Base-by-base conservation (phyloP, 345 rosid genomes). In the Sonneratia alba region DNA sequence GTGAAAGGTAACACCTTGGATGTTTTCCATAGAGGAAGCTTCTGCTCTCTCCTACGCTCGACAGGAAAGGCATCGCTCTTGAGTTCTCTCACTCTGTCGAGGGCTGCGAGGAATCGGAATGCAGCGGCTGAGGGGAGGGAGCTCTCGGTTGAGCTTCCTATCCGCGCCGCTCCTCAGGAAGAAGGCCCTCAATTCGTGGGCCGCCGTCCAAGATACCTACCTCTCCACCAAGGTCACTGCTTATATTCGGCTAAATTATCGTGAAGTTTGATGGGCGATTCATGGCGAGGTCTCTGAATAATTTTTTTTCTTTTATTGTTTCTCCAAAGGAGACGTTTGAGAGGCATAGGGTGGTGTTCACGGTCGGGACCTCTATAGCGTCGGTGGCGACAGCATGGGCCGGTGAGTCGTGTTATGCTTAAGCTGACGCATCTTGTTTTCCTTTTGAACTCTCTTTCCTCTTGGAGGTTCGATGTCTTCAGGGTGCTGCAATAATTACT, bases 321-420 rank as follows among this genome's bases (percentile, higher is more conserved):
- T 37, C 71, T 66, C 74, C 59, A 18, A 59, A 95, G 99, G 99
- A 90, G 49, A 83, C 81, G 68, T 90, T 95, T 75, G 99, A 95
- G 83, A 88, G 87, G 81, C 91, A 95, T 71, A 87, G 77, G 81
- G 92, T 90, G 72, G 92, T 95, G 34, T 90, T 95, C 74, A 89
- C 99, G 5, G 55, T 95, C 47, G 99, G 97, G 73, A 90, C 99
- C 70, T 95, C 99, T 74, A 34, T 87, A 18, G 99, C 97, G 24
- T 91, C 99, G 21, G 89, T 95, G 82, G 93, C 87, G 53, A 92
- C 97, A 19, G 97, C 97, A 69, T 95, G 97, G 93, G 71, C 78
- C 66, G 99, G 97, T 95, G 79, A 77, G 87, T 75, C 77, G 42
- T 70, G 15, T 37, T 68, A 9, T 38, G 13, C 37, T 61, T 6